A percentile compares a stretch with the other conserved stretches of the same genome.
Conservation (phyloP, 2,329 filamentous ascomycete species). For the Endocalyx cinctus region DNA sequence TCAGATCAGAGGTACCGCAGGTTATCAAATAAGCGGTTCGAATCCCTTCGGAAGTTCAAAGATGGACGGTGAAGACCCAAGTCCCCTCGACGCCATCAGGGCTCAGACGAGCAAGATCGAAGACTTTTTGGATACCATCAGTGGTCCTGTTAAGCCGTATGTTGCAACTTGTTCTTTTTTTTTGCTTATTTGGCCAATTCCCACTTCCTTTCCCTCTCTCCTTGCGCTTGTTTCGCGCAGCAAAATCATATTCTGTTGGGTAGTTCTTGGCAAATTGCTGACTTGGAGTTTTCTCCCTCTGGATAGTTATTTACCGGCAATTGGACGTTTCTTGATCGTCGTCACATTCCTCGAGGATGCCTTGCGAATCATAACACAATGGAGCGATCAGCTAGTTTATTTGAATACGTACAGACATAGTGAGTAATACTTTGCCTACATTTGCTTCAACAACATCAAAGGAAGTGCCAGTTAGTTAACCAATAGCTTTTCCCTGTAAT, state of each 20-base stretch:
- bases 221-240: too few relatives aligned
- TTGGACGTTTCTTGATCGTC: conserved; percentile 95
- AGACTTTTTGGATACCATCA: conserved; percentile 79
- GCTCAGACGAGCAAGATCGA: conserved; percentile 98
- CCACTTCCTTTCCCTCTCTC: too few relatives aligned
- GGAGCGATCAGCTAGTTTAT: conserved; percentile 90
- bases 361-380: conserved; percentile 94
- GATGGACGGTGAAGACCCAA: conserved; percentile 63
- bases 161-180: too few relatives aligned
- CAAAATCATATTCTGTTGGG: too few relatives aligned
- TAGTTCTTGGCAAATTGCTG: too few relatives aligned
- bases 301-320: conserved; percentile 83
- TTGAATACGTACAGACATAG: conserved; percentile 89
- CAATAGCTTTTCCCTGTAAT: conserved; percentile 14
- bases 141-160: conserved; percentile 93
- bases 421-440: conserved; percentile 45
- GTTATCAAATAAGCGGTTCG: conserved; percentile 77
- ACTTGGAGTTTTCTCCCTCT: too few relatives aligned
- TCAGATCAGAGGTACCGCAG: conserved; percentile 61
- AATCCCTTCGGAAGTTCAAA: conserved; percentile 64
- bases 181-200: too few relatives aligned
- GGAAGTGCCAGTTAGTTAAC: background rate
- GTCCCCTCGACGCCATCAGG: conserved; percentile 81
- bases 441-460: background rate
- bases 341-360: conserved; percentile 98